phyloP scores from a whole-genome alignment of 345 rosid genomes.

The Citrus mangshanensis region DNA sequence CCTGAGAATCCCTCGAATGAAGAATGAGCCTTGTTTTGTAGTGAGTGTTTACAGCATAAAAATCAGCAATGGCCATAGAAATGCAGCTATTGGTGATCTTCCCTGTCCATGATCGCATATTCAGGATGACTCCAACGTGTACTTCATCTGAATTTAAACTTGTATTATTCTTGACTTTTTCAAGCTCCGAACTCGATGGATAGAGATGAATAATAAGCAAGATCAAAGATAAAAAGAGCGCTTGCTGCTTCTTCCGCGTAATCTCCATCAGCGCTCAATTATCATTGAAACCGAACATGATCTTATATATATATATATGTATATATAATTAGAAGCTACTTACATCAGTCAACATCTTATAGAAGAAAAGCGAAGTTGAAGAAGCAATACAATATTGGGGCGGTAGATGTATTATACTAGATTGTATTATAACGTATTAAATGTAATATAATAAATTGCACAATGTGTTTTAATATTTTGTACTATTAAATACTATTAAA shows the following conservation, averaged over 20 bases:
- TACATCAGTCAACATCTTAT: no score
- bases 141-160: no score
- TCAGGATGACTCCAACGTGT: no score
- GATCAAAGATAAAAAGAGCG: not conserved
- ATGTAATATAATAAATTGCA: no score
- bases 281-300: not conserved
- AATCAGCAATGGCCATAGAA: not conserved
- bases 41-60: not conserved
- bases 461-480: no score
- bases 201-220: not conserved
- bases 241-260: not conserved
- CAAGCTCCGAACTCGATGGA: not conserved
- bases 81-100: not conserved
- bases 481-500: no score
- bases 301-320: rapidly evolving
- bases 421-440: no score
- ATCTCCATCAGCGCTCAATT: not conserved
- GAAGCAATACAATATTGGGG: no score
- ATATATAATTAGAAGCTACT: no score
- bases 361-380: not conserved
- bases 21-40: not conserved
- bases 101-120: no score
- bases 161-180: not conserved
- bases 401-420: no score
- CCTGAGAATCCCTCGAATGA: not conserved